These are phyloP conservation scores for Globisporangium abappressorium DNA, from an alignment of 352 stramenopile species.

Conservation along the genomic window DNA sequence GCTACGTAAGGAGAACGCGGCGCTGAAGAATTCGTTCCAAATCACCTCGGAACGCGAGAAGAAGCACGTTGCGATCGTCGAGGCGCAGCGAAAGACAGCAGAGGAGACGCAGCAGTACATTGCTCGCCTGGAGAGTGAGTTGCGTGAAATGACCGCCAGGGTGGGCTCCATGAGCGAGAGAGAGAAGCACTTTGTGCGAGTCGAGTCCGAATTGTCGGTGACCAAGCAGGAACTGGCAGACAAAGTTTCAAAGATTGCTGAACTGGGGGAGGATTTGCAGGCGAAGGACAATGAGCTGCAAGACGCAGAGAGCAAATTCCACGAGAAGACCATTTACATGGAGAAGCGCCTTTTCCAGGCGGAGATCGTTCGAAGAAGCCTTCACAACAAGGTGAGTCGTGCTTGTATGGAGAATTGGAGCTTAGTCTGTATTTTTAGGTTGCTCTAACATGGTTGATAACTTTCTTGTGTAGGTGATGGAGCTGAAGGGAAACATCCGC, in stretches of 20 bases:
- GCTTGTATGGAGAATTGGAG: neutral
- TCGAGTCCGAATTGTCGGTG: slow-evolving; percentile 35
- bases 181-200: slow-evolving; percentile 29
- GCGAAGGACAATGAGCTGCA: slow-evolving; percentile 30
- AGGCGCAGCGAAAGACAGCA: slow-evolving; percentile 22
- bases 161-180: slow-evolving; percentile 33
- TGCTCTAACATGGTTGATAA: neutral
- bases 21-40: slow-evolving; percentile 28
- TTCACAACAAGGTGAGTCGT: slow-evolving; percentile 78
- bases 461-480: slow-evolving; percentile 76
- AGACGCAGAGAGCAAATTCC: slow-evolving; percentile 24
- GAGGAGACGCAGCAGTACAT: slow-evolving; percentile 32
- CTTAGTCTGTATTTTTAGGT: too few species aligned
- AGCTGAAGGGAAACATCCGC: slow-evolving; percentile 96
- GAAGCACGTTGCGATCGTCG: slow-evolving; percentile 23
- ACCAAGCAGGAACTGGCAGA: slow-evolving; percentile 35
- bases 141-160: slow-evolving; percentile 25
- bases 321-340: slow-evolving; percentile 28
- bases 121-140: slow-evolving; percentile 31
- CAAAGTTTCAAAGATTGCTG: slow-evolving; percentile 24
- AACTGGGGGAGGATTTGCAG: slow-evolving; percentile 36
- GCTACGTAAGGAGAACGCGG: slow-evolving; percentile 39
- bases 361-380: slow-evolving; percentile 67
- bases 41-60: slow-evolving; percentile 34
- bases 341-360: slow-evolving; percentile 55